Evolutionary conservation across 225 moss, liverwort and hornwort genomes (phyloP).

Genomic region (Physcomitrellopsis africana): DNA sequence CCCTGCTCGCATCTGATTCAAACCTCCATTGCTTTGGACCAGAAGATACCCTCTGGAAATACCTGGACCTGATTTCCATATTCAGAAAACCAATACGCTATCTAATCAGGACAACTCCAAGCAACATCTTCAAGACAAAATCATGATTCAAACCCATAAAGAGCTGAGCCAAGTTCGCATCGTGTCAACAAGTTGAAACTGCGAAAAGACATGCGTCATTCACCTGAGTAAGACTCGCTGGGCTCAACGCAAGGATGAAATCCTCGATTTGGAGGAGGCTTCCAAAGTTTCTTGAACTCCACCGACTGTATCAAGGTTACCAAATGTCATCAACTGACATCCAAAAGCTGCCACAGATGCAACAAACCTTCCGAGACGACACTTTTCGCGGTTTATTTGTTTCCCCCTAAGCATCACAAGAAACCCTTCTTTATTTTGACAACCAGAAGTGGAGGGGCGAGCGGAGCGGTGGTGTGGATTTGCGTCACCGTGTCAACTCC

Average conservation of each 20-base stretch:
- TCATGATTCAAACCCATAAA: too few relatives aligned
- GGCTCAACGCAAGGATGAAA: slow-evolving; percentile 81
- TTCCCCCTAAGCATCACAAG: slow-evolving; percentile 9
- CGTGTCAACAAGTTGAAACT: too few relatives aligned
- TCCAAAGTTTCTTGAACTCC: slow-evolving; percentile 81
- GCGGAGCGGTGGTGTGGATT: not conserved
- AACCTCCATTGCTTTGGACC: slow-evolving; percentile 83
- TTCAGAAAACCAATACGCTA: too few relatives aligned
- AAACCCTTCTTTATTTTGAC: not conserved
- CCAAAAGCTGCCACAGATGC: slow-evolving; percentile 18
- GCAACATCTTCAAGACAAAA: too few relatives aligned
- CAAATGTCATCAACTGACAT: slow-evolving; percentile 32
- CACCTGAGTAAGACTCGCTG: slow-evolving; percentile 73
- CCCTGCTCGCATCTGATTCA: slow-evolving; percentile 98
- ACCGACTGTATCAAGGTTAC: slow-evolving; percentile 44
- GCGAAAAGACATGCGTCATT: slow-evolving; percentile 7
- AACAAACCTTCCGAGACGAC: not conserved
- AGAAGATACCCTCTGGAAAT: slow-evolving; percentile 50
- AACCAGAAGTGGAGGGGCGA: not conserved
- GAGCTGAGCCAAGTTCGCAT: too few relatives aligned
- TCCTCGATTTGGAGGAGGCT: slow-evolving; percentile 87
- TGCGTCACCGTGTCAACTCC: slow-evolving; percentile 7
- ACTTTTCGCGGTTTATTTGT: not conserved
- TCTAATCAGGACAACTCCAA: too few relatives aligned
- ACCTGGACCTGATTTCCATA: slow-evolving; percentile 32